Evolutionary conservation across 2,329 filamentous ascomycete genomes (phyloP).

Genomic region (Diaporthe sp.): DNA sequence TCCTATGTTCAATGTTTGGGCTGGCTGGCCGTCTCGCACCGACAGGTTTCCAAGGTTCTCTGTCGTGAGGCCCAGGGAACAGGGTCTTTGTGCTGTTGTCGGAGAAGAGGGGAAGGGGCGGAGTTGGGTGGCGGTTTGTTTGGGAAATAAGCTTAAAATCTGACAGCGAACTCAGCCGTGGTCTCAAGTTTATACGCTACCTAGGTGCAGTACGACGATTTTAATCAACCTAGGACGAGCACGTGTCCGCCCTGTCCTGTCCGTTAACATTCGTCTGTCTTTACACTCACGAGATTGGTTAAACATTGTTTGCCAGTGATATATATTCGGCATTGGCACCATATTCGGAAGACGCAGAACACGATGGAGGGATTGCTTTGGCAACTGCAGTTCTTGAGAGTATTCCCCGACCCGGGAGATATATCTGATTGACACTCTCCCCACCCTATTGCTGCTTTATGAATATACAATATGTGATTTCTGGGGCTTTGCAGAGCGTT

Average conservation of each 20-base stretch:
- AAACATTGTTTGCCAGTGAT: background rate
- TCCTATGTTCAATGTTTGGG: background rate
- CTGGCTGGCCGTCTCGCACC: background rate
- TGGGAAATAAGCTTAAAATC: constrained; percentile 34
- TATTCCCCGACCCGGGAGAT: background rate
- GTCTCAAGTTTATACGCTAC: background rate
- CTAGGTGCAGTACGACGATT: background rate
- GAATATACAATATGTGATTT: constrained; percentile 18
- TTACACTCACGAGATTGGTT: too few species aligned
- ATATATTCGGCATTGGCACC: too few species aligned
- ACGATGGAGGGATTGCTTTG: background rate
- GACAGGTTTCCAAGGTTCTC: background rate
- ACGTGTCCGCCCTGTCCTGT: background rate
- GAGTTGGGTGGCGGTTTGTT: background rate
- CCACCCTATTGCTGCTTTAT: background rate
- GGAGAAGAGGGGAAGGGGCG: background rate
- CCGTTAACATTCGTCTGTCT: background rate
- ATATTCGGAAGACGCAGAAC: too few species aligned
- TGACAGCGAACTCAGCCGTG: constrained; percentile 1
- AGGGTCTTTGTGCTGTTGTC: constrained; percentile 1
- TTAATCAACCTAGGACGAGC: background rate
- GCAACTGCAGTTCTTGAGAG: background rate
- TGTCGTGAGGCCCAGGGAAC: constrained; percentile 7
- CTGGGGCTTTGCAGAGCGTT: background rate
- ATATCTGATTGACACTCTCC: constrained; percentile 3